These are phyloP conservation scores for Schoenoplectus tabernaemontani DNA, from an alignment of 202 grass and related monocot genomes.

Conservation along the genomic window DNA sequence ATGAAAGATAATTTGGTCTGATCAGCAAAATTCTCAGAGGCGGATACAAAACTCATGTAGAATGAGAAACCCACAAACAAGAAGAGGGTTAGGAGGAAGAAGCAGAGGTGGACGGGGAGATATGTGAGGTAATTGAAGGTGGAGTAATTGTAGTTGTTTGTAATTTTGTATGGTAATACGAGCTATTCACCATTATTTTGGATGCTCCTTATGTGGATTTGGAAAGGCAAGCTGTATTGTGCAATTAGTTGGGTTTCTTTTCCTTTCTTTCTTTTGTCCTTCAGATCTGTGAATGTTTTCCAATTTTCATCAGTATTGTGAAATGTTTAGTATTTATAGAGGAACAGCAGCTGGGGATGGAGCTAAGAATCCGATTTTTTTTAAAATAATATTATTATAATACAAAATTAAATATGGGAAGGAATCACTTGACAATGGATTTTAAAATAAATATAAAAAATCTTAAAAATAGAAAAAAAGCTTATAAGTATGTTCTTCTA, in stretches of 20 bases:
- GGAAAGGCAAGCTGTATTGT: no score
- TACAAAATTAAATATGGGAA: no score
- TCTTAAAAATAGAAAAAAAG: no score
- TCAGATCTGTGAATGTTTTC: neutral
- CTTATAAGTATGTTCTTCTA: no score
- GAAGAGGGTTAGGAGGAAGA: constrained; percentile 60
- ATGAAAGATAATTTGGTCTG: constrained; percentile 48
- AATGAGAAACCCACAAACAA: constrained; percentile 49
- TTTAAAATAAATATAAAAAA: no score
- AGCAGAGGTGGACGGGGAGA: constrained; percentile 64
- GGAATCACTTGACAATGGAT: no score
- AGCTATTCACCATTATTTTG: constrained; percentile 32
- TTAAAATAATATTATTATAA: no score
- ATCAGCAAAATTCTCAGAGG: constrained; percentile 44
- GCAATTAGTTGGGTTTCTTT: neutral
- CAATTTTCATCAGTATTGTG: neutral
- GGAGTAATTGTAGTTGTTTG: constrained; percentile 20
- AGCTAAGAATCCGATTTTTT: no score
- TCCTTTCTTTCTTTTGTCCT: neutral
- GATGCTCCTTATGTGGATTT: neutral
- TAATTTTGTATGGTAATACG: constrained; percentile 26
- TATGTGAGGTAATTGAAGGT: constrained; percentile 26
- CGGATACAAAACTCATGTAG: constrained; percentile 75
- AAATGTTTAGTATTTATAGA: neutral
- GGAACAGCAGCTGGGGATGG: neutral